Conservation (phyloP, 106 monocot genomes). For the Allium cepa region DNA sequence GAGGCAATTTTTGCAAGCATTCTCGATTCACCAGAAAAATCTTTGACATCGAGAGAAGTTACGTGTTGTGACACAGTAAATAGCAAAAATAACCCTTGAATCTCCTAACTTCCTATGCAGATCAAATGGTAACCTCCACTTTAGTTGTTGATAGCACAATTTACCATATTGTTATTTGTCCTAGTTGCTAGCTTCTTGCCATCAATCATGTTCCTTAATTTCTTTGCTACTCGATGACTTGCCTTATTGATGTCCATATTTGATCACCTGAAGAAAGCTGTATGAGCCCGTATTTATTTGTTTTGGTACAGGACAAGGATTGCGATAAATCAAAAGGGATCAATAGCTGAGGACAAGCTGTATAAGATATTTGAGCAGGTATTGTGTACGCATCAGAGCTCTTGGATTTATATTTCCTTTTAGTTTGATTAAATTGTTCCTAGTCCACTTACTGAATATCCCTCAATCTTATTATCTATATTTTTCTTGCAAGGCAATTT, state of each 20-base stretch:
- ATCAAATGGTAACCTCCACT: not conserved
- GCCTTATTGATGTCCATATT: no score
- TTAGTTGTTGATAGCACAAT: not conserved
- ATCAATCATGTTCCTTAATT: not conserved
- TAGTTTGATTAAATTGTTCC: no score
- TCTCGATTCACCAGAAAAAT: no score
- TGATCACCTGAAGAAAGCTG: not conserved
- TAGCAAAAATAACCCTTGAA: no score
- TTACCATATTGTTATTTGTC: not conserved
- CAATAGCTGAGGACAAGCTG: not conserved
- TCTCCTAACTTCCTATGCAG: not conserved
- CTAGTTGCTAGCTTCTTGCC: not conserved
- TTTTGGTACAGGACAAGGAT: constrained; percentile 1
- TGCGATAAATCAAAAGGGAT: not conserved
- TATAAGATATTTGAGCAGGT: not conserved
- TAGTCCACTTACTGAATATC: no score
- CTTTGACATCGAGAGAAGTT: no score
- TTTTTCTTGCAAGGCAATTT: no score
- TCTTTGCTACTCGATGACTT: not conserved
- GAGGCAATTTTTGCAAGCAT: no score
- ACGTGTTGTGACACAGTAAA: no score
- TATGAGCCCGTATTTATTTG: not conserved
- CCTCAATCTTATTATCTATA: no score
- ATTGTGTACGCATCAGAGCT: no score
- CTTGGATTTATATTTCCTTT: no score